Conservation (phyloP, 805 yeast genomes). For the Hanseniaspora valbyensis region DNA sequence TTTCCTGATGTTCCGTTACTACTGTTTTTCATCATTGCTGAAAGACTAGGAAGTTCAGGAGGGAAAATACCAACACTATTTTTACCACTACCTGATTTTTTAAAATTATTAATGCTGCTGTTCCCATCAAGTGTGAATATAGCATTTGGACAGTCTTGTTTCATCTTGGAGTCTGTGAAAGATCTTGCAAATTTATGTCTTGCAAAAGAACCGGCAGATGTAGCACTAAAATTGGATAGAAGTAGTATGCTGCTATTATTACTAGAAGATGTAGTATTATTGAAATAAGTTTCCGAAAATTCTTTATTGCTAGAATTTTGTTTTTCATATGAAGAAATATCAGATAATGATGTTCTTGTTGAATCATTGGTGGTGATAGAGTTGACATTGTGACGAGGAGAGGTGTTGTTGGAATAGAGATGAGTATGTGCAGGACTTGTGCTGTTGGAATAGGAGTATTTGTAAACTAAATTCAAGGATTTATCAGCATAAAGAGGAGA, state of each 20-base stretch:
- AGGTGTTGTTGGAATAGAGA: not conserved
- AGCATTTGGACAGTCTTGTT: constrained; percentile 15
- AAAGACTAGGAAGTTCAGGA: constrained; percentile 25
- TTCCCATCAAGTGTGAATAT: not conserved
- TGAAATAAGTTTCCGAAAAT: constrained; percentile 33
- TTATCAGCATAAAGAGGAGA: constrained; percentile 1
- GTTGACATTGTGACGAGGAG: constrained; percentile 11
- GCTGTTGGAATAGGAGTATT: constrained; percentile 4
- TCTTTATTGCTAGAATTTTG: not conserved
- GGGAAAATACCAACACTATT: constrained; percentile 24
- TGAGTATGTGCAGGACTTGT: not conserved
- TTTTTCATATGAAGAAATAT: not conserved
- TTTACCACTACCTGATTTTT: constrained; percentile 16
- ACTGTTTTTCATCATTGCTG: constrained; percentile 28
- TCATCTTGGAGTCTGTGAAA: constrained; percentile 23
- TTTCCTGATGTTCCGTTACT: constrained; percentile 13
- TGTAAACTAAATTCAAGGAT: constrained; percentile 5
- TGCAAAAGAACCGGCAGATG: constrained; percentile 76
- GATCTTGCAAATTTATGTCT: constrained; percentile 53
- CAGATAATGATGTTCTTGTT: constrained; percentile 15
- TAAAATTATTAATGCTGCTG: not conserved
- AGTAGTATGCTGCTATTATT: constrained; percentile 32
- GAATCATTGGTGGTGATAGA: constrained; percentile 16
- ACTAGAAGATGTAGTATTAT: constrained; percentile 37
- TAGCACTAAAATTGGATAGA: constrained; percentile 65